Base-by-base conservation (phyloP, 345 rosid genomes). In the Cardamine resedifolia region DNA sequence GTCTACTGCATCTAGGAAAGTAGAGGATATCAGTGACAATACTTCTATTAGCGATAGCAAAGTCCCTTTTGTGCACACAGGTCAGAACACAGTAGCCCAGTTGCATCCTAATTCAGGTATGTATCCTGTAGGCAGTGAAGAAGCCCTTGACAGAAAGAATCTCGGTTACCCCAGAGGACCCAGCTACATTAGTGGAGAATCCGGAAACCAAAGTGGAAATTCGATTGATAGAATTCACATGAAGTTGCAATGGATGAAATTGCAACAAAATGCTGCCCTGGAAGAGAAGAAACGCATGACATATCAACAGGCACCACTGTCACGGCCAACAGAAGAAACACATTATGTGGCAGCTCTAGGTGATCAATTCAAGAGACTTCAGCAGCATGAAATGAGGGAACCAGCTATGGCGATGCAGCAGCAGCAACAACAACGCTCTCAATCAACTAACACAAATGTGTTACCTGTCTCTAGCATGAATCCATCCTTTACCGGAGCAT, bases 351-450 rank as follows among this genome's bases (percentile, higher is more conserved):
- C 85, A 36, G 61, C 73, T 55, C 53, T 67, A 33, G 88, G 89
- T 68, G 84, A 70, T 69, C 97, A 88, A 53, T 74, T 75, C 16
- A 93, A 81, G 79, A 83, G 71, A 65, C 81, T 79, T 58, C 90
- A 85, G 69, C 91, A 85, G 65, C 79, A 82, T 63, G 78, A 84
- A 34, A 78, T 84, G 45, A 83, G 90, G 81, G 96, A 93, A 66
- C 92, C 96, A 7, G 82, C 83, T 24, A 66, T 79, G 19, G 50
- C 81, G 88, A 90, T 93, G 92, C 98, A 86, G 81, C 85, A 87
- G 68, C 64, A 59, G 8, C 64, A 21, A 26, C 64, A 21, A 26
- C 73, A 77, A 65, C 72, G 57, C 26, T 71, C 76, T 39, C 80
- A 65, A 34, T 82, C 93, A n/a, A 53, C 83, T 59, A 86, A 78